A percentile compares a stretch with the other conserved stretches of the same genome.
phyloP scores from a whole-genome alignment of 495 filamentous ascomycete species.

The Cercophora samala region DNA sequence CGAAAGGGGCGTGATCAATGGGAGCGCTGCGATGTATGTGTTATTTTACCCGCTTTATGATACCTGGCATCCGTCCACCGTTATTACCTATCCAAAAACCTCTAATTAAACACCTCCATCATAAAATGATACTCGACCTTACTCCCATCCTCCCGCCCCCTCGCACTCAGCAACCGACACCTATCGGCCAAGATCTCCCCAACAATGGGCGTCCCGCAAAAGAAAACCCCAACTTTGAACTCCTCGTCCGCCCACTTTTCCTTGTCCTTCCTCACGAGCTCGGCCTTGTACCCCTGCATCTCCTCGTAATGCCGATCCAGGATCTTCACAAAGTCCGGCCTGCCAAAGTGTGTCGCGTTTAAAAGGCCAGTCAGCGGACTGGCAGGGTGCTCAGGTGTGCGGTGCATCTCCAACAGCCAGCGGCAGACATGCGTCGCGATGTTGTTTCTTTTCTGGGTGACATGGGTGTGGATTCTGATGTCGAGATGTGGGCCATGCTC shows the following conservation, averaged over 20 bases:
- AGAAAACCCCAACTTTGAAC: slow-evolving; percentile 25
- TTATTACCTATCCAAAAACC: too few relatives aligned
- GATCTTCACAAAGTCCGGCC: slow-evolving; percentile 55
- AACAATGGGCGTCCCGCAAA: slow-evolving; percentile 20
- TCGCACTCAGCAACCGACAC: slow-evolving; percentile 17
- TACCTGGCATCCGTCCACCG: too few relatives aligned
- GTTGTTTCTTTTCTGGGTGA: slow-evolving; percentile 37
- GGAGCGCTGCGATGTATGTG: too few relatives aligned
- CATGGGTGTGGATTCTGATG: slow-evolving; percentile 39
- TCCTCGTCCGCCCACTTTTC: slow-evolving; percentile 22
- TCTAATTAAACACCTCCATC: slow-evolving; percentile 19
- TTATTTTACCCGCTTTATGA: too few relatives aligned
- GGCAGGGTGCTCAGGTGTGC: slow-evolving; percentile 33
- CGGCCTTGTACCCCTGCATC: slow-evolving; percentile 25
- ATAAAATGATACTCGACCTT: slow-evolving; percentile 25
- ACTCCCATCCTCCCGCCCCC: slow-evolving; percentile 19
- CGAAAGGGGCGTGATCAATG: too few relatives aligned
- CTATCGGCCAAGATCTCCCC: slow-evolving; percentile 25
- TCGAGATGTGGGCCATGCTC: slow-evolving; percentile 30
- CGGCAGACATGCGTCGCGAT: slow-evolving; percentile 40
- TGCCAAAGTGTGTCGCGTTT: slow-evolving; percentile 46
- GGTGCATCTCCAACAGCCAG: slow-evolving; percentile 38
- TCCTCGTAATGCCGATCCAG: slow-evolving; percentile 40
- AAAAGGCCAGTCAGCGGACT: slow-evolving; percentile 39
- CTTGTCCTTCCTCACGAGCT: slow-evolving; percentile 26